Evolutionary conservation across 441 rosid genomes (phyloP), one percentile per base, ranked within the genome.

Genomic region (Viola pubescens): DNA sequence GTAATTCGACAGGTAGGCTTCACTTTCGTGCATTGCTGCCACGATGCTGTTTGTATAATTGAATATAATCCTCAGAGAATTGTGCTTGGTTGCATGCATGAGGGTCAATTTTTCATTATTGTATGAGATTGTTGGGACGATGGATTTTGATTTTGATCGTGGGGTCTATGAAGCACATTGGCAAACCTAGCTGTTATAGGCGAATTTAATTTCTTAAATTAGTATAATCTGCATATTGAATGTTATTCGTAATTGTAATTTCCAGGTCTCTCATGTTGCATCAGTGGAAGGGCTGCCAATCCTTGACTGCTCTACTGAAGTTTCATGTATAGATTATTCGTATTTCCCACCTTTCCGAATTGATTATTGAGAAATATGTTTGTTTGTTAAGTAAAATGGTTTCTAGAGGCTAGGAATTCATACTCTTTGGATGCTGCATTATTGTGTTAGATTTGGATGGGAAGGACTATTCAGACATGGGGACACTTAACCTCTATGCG

Each of bases 191-290:
- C 34, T 26, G 34, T 26, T 9, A 9, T 51, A 38, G 11, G 34
- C 37, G 2, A 0, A 8, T 51, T 4, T 65, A 4, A 4, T 58
- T 37, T 19, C 12, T 52, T 37, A 13, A 37, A 26, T 9, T 43
- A 43, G 46, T 56, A 39, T 39, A 39, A 19, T 51, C 48, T 64
- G 38, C 61, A 49, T 48, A 49, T 62, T 46, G 37, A 58, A 37
- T 64, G 26, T 39, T 40, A 56, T 48, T 8, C 56, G 12, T 58
- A 57, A 48, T 62, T 69, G 62, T 43, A 60, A 63, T 64, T 76
- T 54, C 64, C 78, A 91, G 98, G 94, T 69, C 6, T 91, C 98
- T 62, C 94, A 84, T 64, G 53, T 71, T 77, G 95, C 89, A 56
- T 88, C 80, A 0, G 37, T 61, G 58, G 81, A 84, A 79, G 97